Conservation (phyloP, 2,329 filamentous ascomycete species). For the Ophiostoma populinum region DNA sequence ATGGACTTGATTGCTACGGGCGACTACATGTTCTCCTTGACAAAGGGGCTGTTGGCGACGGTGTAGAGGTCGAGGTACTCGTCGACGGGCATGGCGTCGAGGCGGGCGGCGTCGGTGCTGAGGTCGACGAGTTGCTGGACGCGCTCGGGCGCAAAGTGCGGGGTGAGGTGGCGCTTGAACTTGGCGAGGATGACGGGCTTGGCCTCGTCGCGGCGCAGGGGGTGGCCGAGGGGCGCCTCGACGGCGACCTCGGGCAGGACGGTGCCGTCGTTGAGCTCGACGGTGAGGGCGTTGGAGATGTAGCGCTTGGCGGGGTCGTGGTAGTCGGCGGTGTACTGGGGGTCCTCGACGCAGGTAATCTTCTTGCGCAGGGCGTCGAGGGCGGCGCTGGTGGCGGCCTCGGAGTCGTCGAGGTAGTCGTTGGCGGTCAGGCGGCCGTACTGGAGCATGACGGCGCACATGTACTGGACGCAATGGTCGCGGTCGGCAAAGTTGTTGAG, state of each 20-base stretch:
- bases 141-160: conserved; percentile 60
- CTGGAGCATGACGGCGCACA: conserved; percentile 90
- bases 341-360: conserved; percentile 93
- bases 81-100: conserved; percentile 73
- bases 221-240: conserved; percentile 88
- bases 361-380: conserved; percentile 84
- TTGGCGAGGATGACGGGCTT: conserved; percentile 95
- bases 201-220: conserved; percentile 78
- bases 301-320: conserved; percentile 85
- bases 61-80: conserved; percentile 80
- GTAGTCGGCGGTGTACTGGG: conserved; percentile 87
- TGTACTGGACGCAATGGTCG: conserved; percentile 99
- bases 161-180: conserved; percentile 79
- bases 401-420: conserved; percentile 84
- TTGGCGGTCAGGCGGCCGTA: conserved; percentile 85
- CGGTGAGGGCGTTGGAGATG: conserved; percentile 92
- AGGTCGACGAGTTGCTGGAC: conserved; percentile 73
- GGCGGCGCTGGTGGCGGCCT: conserved; percentile 77
- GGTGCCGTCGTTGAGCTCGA: conserved; percentile 87
- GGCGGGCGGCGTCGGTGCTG: conserved; percentile 53
- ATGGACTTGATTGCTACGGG: neutral
- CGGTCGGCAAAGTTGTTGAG: conserved; percentile 99
- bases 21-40: conserved; percentile 12
- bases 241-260: conserved; percentile 79
- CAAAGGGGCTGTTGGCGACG: conserved; percentile 44